Base-by-base conservation (phyloP, 805 yeast species). In the Candida sakaeoensis region DNA sequence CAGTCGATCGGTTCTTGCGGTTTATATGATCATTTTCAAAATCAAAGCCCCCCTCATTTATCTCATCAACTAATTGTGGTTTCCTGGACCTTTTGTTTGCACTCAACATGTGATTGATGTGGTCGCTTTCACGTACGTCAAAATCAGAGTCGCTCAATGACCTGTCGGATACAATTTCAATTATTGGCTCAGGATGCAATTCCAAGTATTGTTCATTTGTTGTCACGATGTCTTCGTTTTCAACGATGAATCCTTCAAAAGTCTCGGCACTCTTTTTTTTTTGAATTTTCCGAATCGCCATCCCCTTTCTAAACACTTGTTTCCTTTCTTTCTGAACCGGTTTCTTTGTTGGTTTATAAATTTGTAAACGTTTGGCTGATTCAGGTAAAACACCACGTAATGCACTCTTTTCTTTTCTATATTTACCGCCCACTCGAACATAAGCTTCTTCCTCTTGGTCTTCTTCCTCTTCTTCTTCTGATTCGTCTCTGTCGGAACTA, bases 381-480 rank as follows among this genome's bases (percentile, higher is more conserved):
- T 65, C 72, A 0, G 73, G 73, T 10, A 66, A 48, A 1, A 60
- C 63, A 0, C 73, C 73, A 22, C 55, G 43, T 5, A 67, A 47
- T 8, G 64, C 55, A 28, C 53, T 55, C 33, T 53, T 61, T 32
- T 61, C 61, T 40, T 53, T 63, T 19, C 53, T 19, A 12, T 34
- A 30, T 19, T 51, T 43, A 2, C 63, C 63, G 3, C 63, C 64
- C 8, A 58, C 60, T 36, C 58, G 40, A 2, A 56, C 51, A 8
- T 47, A 18, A 2, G 34, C 18, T 26, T 50, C 51, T 4, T 31
- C 36, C 10, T 17, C 36, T 16, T 27, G 17, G 8, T 29, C 29
- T 4, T 23, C 27, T 13, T 28, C 24, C 12, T 33, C 8, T 37
- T 32, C 27, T 16, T 33, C 37, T 13, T 34, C 34, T 4, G 25